phyloP scores from a whole-genome alignment of 345 rosid species.

The Citrus maxima region DNA sequence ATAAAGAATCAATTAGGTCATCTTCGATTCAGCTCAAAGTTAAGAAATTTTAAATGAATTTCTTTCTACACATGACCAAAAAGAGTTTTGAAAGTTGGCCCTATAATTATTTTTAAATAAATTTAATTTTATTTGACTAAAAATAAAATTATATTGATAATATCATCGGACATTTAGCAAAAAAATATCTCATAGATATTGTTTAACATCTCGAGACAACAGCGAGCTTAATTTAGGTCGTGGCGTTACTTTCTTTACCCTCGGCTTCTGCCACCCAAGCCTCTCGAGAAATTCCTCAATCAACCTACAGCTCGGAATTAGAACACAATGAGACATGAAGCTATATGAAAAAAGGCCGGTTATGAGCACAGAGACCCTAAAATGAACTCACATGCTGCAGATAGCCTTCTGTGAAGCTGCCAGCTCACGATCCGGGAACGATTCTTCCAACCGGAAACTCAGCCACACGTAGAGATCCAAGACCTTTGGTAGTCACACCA shows the following conservation, averaged over 20 bases:
- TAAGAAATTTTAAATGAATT: no score
- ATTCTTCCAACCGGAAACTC: constrained; percentile 78
- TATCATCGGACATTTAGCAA: no score
- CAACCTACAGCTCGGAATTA: constrained; percentile 41
- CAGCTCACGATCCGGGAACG: constrained; percentile 75
- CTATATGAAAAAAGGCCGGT: neutral
- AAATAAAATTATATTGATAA: no score
- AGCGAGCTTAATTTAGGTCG: constrained; percentile 7
- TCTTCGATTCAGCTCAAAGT: no score
- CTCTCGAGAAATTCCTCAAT: constrained; percentile 86
- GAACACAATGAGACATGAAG: neutral
- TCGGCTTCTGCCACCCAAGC: constrained; percentile 46
- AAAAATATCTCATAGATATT: constrained; percentile 4
- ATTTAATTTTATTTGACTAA: no score
- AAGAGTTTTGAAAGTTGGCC: no score
- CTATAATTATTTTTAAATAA: no score
- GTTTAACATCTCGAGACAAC: constrained; percentile 10
- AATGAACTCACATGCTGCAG: constrained; percentile 66
- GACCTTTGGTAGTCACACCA: constrained; percentile 43
- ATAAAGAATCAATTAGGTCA: no score
- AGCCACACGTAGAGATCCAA: constrained; percentile 92
- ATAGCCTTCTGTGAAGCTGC: constrained; percentile 79
- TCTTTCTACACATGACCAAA: no score
- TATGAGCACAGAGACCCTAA: neutral
- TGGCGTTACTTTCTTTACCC: constrained; percentile 12